Base-by-base conservation (phyloP, 768 basidiomycete species). In the Chiua virens region DNA sequence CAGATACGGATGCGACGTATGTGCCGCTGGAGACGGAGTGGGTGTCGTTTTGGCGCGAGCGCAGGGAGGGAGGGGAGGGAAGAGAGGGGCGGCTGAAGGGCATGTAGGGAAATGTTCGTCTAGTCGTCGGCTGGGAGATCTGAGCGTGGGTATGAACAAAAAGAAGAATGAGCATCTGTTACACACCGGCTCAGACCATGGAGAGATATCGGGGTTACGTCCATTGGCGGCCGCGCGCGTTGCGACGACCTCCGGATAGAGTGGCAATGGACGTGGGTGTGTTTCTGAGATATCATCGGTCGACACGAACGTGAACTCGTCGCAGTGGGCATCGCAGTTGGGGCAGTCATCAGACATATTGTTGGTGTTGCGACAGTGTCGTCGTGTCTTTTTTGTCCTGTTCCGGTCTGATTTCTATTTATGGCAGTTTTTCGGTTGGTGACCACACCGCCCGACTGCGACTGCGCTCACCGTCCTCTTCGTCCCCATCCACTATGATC, bases 41-140 rank as follows among this genome's bases (percentile, higher is more conserved):
- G n/a, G 70, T 53, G 55, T 73, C 71, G 46, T 54, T 69, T 36
- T 47, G 69, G 50, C 47, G 63, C 34, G 53, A 60, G 27, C 58
- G 65, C n/a, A 51, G 60, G 60, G 45, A 71, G 55, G 57, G 28
- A 65, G 49, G 56, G 61, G 67, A 62, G 46, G 71, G 71, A 64
- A 71, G 28, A 64, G 70, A 21, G 62, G 69, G 51, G 59, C 54
- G 50, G n/a, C n/a, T n/a, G 62, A 69, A 18, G 62, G 60, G 59
- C 60, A 70, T 73, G 45, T 64, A 62, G 3, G 64, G 53, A 50
- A 68, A 61, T 4, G 61, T 30, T 4, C 70, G 62, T 39, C 52
- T 57, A 32, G n/a, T n/a, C n/a, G 47, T 17, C 42, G 51, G 52
- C 57, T 53, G 62, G 27, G 34, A 36, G n/a, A 4, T n/a, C n/a